phyloP scores from a whole-genome alignment of 768 basidiomycete genomes.

The Agaricus blazei region DNA sequence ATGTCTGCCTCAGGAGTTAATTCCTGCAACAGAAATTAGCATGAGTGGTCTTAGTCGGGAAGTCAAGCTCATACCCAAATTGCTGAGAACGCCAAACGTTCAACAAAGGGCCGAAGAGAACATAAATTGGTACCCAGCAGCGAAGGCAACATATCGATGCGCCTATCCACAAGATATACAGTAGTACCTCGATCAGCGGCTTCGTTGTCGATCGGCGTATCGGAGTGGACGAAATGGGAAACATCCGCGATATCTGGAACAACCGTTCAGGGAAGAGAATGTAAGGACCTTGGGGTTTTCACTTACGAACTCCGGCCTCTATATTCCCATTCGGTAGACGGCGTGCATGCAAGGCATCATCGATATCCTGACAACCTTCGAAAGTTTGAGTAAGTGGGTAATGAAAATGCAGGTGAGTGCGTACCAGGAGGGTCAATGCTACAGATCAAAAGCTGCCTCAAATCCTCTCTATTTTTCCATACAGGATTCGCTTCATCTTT shows the following conservation, averaged over 20 bases:
- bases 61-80: slow-evolving; percentile 70
- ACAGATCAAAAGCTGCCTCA: slow-evolving; percentile 82
- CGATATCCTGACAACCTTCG: slow-evolving; percentile 93
- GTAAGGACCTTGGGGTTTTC: neutral
- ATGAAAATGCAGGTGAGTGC: slow-evolving; percentile 7
- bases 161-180: slow-evolving; percentile 96
- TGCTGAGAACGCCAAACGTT: slow-evolving; percentile 90
- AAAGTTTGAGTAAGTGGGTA: neutral
- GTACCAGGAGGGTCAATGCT: slow-evolving; percentile 95
- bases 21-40: slow-evolving; percentile 50
- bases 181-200: slow-evolving; percentile 96
- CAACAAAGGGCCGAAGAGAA: slow-evolving; percentile 87
- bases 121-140: slow-evolving; percentile 95
- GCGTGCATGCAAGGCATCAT: slow-evolving; percentile 93
- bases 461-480: slow-evolving; percentile 86
- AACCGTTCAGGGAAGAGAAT: neutral
- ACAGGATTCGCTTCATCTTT: slow-evolving; percentile 41
- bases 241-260: slow-evolving; percentile 95
- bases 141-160: slow-evolving; percentile 95
- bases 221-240: slow-evolving; percentile 89
- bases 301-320: slow-evolving; percentile 97
- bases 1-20: slow-evolving; percentile 85
- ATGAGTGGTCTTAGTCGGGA: neutral
- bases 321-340: slow-evolving; percentile 88
- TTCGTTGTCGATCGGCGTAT: slow-evolving; percentile 95